A percentile compares a stretch with the other conserved stretches of the same genome.
These are phyloP conservation scores for Didymella keratinophila DNA, from an alignment of 2,329 filamentous ascomycete genomes.

Conservation along the genomic window DNA sequence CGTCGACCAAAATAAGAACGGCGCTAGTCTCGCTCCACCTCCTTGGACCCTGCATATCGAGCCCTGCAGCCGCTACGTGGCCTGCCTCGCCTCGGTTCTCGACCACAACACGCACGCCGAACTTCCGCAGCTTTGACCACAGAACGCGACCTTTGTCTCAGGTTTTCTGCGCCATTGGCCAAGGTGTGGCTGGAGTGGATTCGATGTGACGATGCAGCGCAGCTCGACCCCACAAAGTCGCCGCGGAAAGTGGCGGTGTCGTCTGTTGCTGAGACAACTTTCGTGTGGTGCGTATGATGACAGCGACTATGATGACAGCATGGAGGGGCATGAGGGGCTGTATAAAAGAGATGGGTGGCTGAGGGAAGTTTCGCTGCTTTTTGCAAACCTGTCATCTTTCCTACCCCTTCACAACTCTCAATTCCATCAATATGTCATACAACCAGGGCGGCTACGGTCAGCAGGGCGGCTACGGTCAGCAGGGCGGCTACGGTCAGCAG, in stretches of 20 bases:
- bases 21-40: conserved; percentile 15
- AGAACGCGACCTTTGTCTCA: conserved; percentile 16
- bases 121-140: conserved; percentile 18
- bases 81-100: conserved; percentile 21
- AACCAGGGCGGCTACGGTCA: conserved; percentile 18
- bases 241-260: conserved; percentile 23
- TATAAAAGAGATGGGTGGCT: conserved; percentile 10
- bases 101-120: conserved; percentile 13
- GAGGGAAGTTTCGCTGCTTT: conserved; percentile 1
- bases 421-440: conserved; percentile 14
- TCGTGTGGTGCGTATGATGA: conserved; percentile 14
- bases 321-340: conserved; percentile 7
- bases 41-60: conserved; percentile 16
- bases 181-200: conserved; percentile 22
- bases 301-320: conserved; percentile 14
- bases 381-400: not conserved
- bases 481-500: conserved; percentile 13
- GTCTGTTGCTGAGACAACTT: conserved; percentile 23
- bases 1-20: conserved; percentile 16
- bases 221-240: conserved; percentile 18
- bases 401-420: not conserved
- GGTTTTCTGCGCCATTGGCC: conserved; percentile 11
- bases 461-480: conserved; percentile 14
- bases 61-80: conserved; percentile 19
- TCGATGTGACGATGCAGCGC: conserved; percentile 13